Evolutionary conservation across 83 land plant species (phyloP), one percentile per base, ranked within the genome.

Genomic region (Diphasiastrum complanatum): DNA sequence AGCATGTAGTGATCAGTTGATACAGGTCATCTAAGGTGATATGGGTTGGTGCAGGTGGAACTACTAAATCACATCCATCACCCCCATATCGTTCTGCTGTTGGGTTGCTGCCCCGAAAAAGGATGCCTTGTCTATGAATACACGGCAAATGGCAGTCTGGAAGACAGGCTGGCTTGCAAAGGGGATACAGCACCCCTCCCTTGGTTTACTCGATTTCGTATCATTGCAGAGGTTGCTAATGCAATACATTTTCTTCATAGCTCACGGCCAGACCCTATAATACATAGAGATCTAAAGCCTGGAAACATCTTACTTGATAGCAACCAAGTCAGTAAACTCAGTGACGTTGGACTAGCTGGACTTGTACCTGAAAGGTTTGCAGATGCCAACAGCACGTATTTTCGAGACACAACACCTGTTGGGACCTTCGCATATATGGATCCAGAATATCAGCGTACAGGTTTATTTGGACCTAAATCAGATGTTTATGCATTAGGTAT

Each of bases 391-490:
- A 32, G 59, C 79, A 12, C 85, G 78, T 49, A 57, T 60, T 55
- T 22, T 80, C 47, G 49, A 33, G 75, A 84, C 31, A 69, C 88
- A 6, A 25, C 69, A 22, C 65, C 83, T 34, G 82, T 78, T 29
- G 88, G 85, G 27, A 84, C 88, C 19, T 52, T 81, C n/a, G 61
- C 1, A 47, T 84, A 84, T 71, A 75, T 84, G 72, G 88, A 84
- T 59, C 88, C 88, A 5, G 88, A 84, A 63, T 84, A 84, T 66
- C 85, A 66, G 43, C 64, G 88, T 23, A 81, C 85, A 25, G 88
- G 88, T 19, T 78, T 75, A 12, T 3, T 84, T 0, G 37, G 82
- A 4, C 82, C 85, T 0, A 81, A 81, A 45, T 84, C 88, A 36
- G 88, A 84, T 65, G 5, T 81, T 8, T 84, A 72, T 70, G 79